Percentiles rank a stretch among this genome's conserved stretches.
Conservation (phyloP, 140 eudicot species). For the Ambrosia hybrid region DNA sequence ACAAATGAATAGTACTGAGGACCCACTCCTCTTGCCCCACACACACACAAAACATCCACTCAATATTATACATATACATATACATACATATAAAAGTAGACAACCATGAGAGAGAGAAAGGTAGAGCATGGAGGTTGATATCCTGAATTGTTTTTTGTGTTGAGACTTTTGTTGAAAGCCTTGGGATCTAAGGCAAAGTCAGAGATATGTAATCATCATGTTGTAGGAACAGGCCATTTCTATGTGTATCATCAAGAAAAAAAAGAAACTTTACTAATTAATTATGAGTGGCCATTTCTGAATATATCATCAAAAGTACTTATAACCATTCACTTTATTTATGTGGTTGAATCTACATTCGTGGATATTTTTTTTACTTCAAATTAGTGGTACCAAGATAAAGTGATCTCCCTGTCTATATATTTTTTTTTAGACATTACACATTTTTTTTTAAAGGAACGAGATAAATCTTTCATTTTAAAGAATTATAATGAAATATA, state of each 20-base stretch:
- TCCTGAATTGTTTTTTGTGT: slow-evolving; percentile 41
- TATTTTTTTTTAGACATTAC: no score
- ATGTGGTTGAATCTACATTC: neutral
- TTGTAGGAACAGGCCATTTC: slow-evolving; percentile 25
- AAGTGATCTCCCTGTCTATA: slow-evolving; percentile 11
- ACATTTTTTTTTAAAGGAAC: no score
- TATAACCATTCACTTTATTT: neutral
- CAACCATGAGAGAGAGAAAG: slow-evolving; percentile 24
- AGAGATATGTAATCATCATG: slow-evolving; percentile 43
- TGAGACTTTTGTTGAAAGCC: slow-evolving; percentile 58
- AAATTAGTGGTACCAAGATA: slow-evolving; percentile 24
- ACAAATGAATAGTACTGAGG: slow-evolving; percentile 1
- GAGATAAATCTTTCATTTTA: no score
- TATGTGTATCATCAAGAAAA: neutral
- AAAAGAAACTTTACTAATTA: neutral
- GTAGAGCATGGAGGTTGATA: slow-evolving; percentile 37
- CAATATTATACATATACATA: slow-evolving; percentile 1
- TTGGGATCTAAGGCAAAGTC: slow-evolving; percentile 79
- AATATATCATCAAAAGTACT: neutral
- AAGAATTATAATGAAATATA: no score
- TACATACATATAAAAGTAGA: neutral
- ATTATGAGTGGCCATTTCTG: neutral
- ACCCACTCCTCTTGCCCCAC: neutral
- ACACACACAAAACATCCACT: neutral
- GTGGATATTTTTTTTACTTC: slow-evolving; percentile 16